Conservation (phyloP, 768 basidiomycete species). For the Amanita polypyramis region DNA sequence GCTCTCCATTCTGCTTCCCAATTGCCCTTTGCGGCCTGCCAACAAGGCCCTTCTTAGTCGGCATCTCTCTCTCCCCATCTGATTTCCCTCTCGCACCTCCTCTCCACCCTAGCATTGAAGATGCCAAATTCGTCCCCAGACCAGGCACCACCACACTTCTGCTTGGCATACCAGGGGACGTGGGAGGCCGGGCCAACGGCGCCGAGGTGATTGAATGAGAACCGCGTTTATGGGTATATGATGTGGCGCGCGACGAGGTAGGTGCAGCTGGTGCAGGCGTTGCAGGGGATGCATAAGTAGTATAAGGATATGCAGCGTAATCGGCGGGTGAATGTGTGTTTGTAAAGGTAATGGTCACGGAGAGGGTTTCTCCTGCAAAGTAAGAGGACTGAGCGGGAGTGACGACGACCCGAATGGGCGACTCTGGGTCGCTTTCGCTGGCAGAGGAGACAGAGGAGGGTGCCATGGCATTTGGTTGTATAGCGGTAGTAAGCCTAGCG, state of each 20-base stretch:
- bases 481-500: too few relatives aligned
- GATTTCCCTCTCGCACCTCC: slow-evolving; percentile 9
- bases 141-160: slow-evolving; percentile 1
- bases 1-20: slow-evolving; percentile 12
- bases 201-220: slow-evolving; percentile 80
- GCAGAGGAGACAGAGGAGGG: too few relatives aligned
- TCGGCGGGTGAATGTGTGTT: slow-evolving; percentile 60
- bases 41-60: slow-evolving; percentile 42
- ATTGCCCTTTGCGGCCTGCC: slow-evolving; percentile 20
- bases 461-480: background rate
- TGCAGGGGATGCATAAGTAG: background rate
- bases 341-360: slow-evolving; percentile 78
- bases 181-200: slow-evolving; percentile 71
- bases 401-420: slow-evolving; percentile 57
- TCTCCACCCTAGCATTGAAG: background rate
- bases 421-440: slow-evolving; percentile 3
- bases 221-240: slow-evolving; percentile 50
- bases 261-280: background rate
- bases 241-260: slow-evolving; percentile 16
- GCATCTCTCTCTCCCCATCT: slow-evolving; percentile 19
- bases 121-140: background rate
- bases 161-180: slow-evolving; percentile 57
- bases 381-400: slow-evolving; percentile 80
- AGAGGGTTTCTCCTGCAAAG: slow-evolving; percentile 86
- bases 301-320: slow-evolving; percentile 12